A percentile compares a stretch with the other conserved stretches of the same genome.
phyloP scores from a whole-genome alignment of 495 filamentous ascomycete species.

The Penicillium desertorum region DNA sequence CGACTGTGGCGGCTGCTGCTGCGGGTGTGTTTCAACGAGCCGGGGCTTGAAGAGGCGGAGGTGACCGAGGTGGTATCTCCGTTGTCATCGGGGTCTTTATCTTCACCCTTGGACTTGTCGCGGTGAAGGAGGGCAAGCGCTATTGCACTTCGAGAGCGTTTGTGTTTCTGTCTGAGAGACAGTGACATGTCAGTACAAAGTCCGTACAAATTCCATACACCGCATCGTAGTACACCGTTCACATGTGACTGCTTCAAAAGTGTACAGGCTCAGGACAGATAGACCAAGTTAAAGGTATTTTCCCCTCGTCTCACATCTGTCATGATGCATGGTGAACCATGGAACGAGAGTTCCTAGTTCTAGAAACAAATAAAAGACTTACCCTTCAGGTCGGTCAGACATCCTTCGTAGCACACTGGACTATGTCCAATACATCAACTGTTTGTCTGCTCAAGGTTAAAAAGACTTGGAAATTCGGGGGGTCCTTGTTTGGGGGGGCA shows the following conservation, averaged over 20 bases:
- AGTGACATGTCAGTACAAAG: slow-evolving; percentile 31
- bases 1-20: slow-evolving; percentile 35
- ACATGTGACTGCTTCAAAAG: slow-evolving; percentile 17
- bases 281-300: not conserved
- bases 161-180: slow-evolving; percentile 52
- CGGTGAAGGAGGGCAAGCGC: slow-evolving; percentile 54
- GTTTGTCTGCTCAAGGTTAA: not conserved
- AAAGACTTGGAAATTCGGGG: slow-evolving; percentile 6
- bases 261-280: not conserved
- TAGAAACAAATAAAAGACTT: slow-evolving; percentile 10
- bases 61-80: slow-evolving; percentile 34
- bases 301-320: not conserved
- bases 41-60: slow-evolving; percentile 31
- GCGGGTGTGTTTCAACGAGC: slow-evolving; percentile 31
- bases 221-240: slow-evolving; percentile 2
- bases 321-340: slow-evolving; percentile 19
- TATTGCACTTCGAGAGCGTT: slow-evolving; percentile 54
- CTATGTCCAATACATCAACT: slow-evolving; percentile 2
- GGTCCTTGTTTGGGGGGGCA: slow-evolving; percentile 11
- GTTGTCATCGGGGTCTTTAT: slow-evolving; percentile 31
- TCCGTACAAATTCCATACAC: not conserved
- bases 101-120: slow-evolving; percentile 46
- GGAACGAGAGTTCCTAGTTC: slow-evolving; percentile 13
- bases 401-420: slow-evolving; percentile 15
- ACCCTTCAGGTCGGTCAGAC: slow-evolving; percentile 34